These are phyloP conservation scores for Fusarium cyanostomum DNA, from an alignment of 2,329 filamentous ascomycete genomes.

Conservation along the genomic window DNA sequence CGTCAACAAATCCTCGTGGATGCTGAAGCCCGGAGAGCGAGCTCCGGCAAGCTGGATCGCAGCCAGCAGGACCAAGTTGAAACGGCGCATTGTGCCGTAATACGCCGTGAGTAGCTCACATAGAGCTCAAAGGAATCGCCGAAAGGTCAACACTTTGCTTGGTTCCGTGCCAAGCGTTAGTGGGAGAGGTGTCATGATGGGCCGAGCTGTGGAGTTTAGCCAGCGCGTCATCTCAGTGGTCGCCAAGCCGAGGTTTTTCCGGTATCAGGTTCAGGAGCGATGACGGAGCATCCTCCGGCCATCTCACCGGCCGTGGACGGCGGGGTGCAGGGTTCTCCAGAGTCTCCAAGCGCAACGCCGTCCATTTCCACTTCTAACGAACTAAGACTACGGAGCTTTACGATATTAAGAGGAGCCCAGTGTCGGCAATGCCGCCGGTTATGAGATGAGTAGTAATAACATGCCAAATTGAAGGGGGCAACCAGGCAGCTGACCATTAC, in stretches of 20 bases:
- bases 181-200: conserved; percentile 47
- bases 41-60: conserved; percentile 57
- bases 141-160: conserved; percentile 16
- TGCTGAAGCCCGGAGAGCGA: conserved; percentile 74
- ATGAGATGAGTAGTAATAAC: conserved; percentile 23
- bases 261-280: conserved; percentile 18
- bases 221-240: conserved; percentile 11
- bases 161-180: conserved; percentile 27
- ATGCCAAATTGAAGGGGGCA: conserved; percentile 13
- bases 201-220: conserved; percentile 35
- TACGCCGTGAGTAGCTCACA: conserved; percentile 38
- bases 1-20: conserved; percentile 87
- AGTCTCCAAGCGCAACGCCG: conserved; percentile 10
- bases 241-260: conserved; percentile 37
- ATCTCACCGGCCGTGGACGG: conserved; percentile 4
- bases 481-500: conserved; percentile 20
- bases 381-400: conserved; percentile 22
- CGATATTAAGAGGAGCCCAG: conserved; percentile 29
- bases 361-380: conserved; percentile 17
- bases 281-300: background rate
- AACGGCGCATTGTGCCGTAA: conserved; percentile 60
- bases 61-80: conserved; percentile 56
- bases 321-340: conserved; percentile 26
- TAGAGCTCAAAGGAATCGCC: conserved; percentile 37
- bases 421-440: conserved; percentile 28